Evolutionary conservation across 768 basidiomycete genomes (phyloP), one percentile per base, ranked within the genome.

Genomic region (Leucocoprinus sp.): DNA sequence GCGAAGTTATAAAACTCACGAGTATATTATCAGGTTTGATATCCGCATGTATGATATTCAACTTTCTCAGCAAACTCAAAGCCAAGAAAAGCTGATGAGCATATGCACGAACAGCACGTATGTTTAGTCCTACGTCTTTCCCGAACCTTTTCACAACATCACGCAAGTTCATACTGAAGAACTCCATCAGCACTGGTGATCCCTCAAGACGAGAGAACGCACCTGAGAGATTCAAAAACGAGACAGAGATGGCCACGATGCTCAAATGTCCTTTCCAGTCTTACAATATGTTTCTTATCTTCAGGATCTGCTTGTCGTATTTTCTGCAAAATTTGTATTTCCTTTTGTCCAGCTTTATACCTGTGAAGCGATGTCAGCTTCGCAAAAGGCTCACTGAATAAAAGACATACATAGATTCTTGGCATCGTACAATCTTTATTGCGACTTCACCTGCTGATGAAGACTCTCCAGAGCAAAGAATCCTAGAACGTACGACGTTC

Each of bases 21-120:
- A 98, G 63, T 34, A 99, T 95, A 60, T 98, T 98, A 61, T 98
- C 96, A 15, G 96, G 96, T 64, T 98, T 98, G 61, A 99, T 89
- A 59, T 99, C 96, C 5, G 96, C 96, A 57, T 99, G 96, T 79
- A 97, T 96, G 49, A 98, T 80, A 53, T 87, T 91, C 49, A 81
- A 76, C 66, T 97, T 97, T 53, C 80, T 78, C 58, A 98, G 69
- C 44, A 93, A 69, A 53, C 85, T 78, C 52, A 98, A 63, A 14
- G 90, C 77, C 42, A 97, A 74, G 65, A 98, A 93, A 42, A 99
- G 80, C 59, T 99, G 96, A 54, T 95, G 90, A 23, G 96, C 83
- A 60, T 99, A 99, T n/a, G 93, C 93, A 54, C 95, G 80, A n/a
- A 99, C 96, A 40, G 96, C 96, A 54, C 83, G 80, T 56, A 98